These are phyloP conservation scores for Fusarium sp. DNA, from an alignment of 2,329 filamentous ascomycete genomes.

Conservation along the genomic window DNA sequence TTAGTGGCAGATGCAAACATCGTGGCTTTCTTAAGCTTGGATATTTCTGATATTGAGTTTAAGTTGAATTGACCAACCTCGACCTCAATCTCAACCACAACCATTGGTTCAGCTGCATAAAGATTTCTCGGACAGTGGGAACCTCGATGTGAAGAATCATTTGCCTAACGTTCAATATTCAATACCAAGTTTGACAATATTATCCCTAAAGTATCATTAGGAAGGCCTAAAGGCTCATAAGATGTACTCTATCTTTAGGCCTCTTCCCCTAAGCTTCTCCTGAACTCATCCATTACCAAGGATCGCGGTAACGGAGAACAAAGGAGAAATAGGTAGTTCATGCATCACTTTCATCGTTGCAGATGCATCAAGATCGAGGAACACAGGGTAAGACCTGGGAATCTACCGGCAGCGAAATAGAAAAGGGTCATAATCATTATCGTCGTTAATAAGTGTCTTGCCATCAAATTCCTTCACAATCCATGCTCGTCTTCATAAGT, in stretches of 20 bases:
- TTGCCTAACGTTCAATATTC: no score
- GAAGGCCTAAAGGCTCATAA: background rate
- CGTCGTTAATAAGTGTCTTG: slow-evolving; percentile 40
- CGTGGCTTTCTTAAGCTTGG: background rate
- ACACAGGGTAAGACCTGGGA: background rate
- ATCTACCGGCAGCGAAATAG: slow-evolving; percentile 8
- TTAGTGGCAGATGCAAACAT: background rate
- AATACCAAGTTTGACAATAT: no score
- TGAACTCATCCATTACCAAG: background rate
- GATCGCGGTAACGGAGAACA: background rate
- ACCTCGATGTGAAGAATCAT: background rate
- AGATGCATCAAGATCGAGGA: background rate
- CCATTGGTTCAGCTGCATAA: background rate
- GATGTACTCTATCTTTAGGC: background rate
- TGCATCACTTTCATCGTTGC: slow-evolving; percentile 1
- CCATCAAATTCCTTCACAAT: slow-evolving; percentile 37
- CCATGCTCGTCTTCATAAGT: slow-evolving; percentile 32
- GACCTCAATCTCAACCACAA: background rate
- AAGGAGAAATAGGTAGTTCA: background rate
- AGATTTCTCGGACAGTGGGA: background rate
- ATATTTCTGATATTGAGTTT: background rate
- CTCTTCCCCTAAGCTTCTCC: background rate
- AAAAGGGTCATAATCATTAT: slow-evolving; percentile 44
- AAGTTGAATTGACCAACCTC: background rate
- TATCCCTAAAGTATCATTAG: background rate